Evolutionary conservation across 768 basidiomycete species (phyloP), one percentile per base, ranked within the genome.

Genomic region (Coprinellus micaceus): DNA sequence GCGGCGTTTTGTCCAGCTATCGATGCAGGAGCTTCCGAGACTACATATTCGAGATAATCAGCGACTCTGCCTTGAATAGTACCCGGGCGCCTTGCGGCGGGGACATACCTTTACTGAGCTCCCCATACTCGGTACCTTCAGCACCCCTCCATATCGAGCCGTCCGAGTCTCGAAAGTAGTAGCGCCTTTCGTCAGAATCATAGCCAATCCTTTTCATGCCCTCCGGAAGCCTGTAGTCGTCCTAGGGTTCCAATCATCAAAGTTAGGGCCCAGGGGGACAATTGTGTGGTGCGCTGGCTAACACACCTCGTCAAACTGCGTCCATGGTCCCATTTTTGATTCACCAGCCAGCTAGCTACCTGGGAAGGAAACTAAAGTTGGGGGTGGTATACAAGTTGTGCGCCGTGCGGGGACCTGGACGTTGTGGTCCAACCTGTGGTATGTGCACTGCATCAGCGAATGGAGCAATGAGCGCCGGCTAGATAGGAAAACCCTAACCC

Each of bases 151-250:
- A 85, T 64, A 83, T 59, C 69, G 65, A 70, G 10, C 88, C 87
- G 46, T 76, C 77, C 13, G 60, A 45, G 67, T 83, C 82, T 24
- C 77, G 77, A 71, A 85, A 91, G 65, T 79, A 77, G 72, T 91
- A 90, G 47, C 78, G 73, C 48, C 81, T 79, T 1, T 78, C 77
- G 71, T 91, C 89, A 3, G 84, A 73, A 69, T 92, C 89, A 64
- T 91, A 91, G 11, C 88, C 89, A 55, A 88, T 81, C 30, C 89
- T 82, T 58, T 82, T 73, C 80, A 83, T 79, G 51, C 82, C 82
- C 56, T 77, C 78, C 12, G 82, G 81, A 6, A 83, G 70, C 33
- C 80, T 76, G 65, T 77, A 72, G 49, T 74, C 76, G 61, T 83
- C 81, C 81, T 82, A 50, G 0, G 15, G 47, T 43, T 45, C 61